Evolutionary conservation across 108 stramenopile genomes (phyloP), one percentile per base, ranked within the genome.

Genomic region (Cylindrotheca fusiformis): DNA sequence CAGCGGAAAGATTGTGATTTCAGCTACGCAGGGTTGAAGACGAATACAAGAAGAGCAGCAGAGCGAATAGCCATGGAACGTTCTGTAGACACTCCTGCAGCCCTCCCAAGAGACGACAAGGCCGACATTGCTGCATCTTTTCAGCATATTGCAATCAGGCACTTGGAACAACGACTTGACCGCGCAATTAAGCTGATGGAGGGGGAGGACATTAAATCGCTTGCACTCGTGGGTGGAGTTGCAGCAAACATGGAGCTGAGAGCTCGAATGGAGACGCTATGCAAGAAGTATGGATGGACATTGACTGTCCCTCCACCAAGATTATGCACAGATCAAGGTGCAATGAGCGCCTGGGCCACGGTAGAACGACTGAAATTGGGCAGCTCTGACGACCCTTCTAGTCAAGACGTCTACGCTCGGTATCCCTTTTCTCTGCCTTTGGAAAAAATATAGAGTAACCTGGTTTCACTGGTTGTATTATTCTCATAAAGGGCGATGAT

Each of bases 261-360:
- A 32, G 62, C 66, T 22, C 81, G 95, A 26, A 55, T 96, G 61
- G 71, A 86, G 26, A 64, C 51, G 24, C 26, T 90, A 22, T 87
- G 88, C 58, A 65, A 52, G 26, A 60, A 79, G n/a, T 58, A 72
- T 52, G 47, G 50, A 1, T 97, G 96, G 96, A 65, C 47, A 10
- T 77, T 97, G 77, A 73, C 81, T 5, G 94, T 99, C 2, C 97
- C 98, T 44, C 91, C 95, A 12, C 87, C 95, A 12, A 36, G 90
- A 63, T 74, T 99, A 12, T 99, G 98, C 67, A 99, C 98, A 1
- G 98, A 99, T 83, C 97, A 99, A 71, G 98, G 96, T 24, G 88
- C 90, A 22, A 95, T 91, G 94, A 81, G 77, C 61, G 96, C 98
- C 0, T 98, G 98, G 98, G 95, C 96, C 2, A 95, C 92, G 6